Conservation (phyloP, 1,139 yeast species). For the Hanseniaspora sp. region DNA sequence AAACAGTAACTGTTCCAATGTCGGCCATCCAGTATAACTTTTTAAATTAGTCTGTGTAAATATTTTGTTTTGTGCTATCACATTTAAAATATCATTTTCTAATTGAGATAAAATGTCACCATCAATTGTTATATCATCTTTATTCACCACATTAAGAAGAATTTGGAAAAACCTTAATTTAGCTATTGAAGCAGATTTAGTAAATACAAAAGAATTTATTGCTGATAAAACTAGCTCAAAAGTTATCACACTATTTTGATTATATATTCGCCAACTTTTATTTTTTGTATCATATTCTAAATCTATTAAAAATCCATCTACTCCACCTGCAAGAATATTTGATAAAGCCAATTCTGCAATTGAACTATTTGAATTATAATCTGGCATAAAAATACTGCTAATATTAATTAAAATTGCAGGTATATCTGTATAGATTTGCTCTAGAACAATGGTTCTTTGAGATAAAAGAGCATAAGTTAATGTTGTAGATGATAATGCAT, state of each 20-base stretch:
- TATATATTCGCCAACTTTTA: conserved; percentile 19
- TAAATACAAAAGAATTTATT: conserved; percentile 35
- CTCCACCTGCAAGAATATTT: conserved; percentile 40
- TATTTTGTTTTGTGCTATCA: background rate
- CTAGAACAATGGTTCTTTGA: conserved; percentile 56
- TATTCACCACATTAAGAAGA: conserved; percentile 13
- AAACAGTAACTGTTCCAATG: background rate
- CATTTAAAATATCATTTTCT: background rate
- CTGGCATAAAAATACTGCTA: conserved; percentile 38
- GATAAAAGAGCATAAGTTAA: conserved; percentile 38
- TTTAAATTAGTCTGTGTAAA: background rate
- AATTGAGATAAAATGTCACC: background rate
- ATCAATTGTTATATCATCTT: background rate
- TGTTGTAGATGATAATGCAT: conserved; percentile 7
- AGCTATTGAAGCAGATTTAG: conserved; percentile 17
- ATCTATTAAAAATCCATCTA: conserved; percentile 46
- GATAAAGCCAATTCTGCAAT: conserved; percentile 34
- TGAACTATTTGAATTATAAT: conserved; percentile 40
- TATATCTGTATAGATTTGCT: conserved; percentile 47
- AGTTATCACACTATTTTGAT: conserved; percentile 34
- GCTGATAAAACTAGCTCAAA: conserved; percentile 36
- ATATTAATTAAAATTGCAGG: conserved; percentile 51
- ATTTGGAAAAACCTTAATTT: conserved; percentile 16
- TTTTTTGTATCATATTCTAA: conserved; percentile 37
- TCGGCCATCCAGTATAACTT: conserved; percentile 4